Base-by-base conservation (phyloP, 2,329 filamentous ascomycete genomes). In the Fusarium sulawesiense region DNA sequence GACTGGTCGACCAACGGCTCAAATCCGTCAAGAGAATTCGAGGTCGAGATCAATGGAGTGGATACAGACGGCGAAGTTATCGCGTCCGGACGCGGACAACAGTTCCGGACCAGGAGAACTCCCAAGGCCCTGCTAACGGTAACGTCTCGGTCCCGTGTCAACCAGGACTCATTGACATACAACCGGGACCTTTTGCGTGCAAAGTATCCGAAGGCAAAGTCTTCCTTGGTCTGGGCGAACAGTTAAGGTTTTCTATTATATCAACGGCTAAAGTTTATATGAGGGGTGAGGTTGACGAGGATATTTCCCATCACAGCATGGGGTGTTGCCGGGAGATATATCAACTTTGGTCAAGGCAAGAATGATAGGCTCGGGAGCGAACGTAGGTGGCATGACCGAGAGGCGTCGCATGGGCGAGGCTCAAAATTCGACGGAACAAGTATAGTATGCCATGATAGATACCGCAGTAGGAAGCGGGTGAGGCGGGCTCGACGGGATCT, bases 41-140 rank as follows among this genome's bases (percentile, higher is more conserved):
- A 64, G 46, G 54, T 64, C 63, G 67, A 71, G 58, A 70, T 70
- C 67, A 64, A 55, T 47, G 58, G 67, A 60, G 50, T 68, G 67
- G 57, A 53, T 58, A 56, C 23, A 34, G n/a, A 64, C 23, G 40
- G 51, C n/a, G 44, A 50, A 49, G 27, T 42, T 14, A 40, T 53
- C 44, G 41, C 46, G 50, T 49, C 47, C 63, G 41, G 67, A 46
- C 47, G 21, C 47, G 34, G 46, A 56, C 37, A 46, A 68, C 23
- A 42, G 41, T 29, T 37, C 41, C 46, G 29, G 50, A 55, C n/a
- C 42, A 23, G 23, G 25, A 58, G 32, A 41, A 32, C 16, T 47
- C 18, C n/a, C 32, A 53, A n/a, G 53, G 20, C 13, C 40, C 18
- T 47, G 45, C 40, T 41, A 41, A 48, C 25, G 44, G 25, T 40